Percentiles rank a stretch among this genome's conserved stretches.
Conservation (phyloP, 257 asterid species). For the Ocimum tenuiflorum region DNA sequence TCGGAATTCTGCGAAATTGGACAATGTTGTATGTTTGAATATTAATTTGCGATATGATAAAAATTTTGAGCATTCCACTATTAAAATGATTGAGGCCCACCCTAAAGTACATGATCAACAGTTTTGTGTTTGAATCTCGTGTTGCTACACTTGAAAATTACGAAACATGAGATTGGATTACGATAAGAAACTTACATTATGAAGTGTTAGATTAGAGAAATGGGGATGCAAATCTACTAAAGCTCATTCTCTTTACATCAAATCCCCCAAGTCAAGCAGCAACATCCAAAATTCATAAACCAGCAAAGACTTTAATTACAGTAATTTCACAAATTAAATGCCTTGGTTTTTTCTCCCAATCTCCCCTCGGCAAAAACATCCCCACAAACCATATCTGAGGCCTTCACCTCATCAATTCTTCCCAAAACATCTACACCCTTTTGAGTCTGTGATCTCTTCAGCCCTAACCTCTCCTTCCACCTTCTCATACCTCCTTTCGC, state of each 20-base stretch:
- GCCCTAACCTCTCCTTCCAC: constrained; percentile 64
- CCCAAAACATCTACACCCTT: constrained; percentile 29
- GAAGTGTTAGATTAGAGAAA: background rate
- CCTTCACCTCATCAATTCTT: constrained; percentile 48
- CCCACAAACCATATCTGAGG: constrained; percentile 17
- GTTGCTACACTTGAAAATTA: too few species aligned
- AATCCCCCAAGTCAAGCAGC: background rate
- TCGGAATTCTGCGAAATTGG: background rate
- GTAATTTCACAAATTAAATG: background rate
- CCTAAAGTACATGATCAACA: background rate
- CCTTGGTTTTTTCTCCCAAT: background rate
- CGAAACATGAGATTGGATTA: background rate
- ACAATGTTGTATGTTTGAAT: background rate
- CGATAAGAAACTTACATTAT: background rate
- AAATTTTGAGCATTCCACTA: too few species aligned
- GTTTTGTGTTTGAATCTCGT: background rate
- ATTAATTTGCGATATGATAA: too few species aligned
- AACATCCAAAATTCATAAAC: background rate
- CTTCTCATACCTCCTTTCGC: constrained; percentile 32
- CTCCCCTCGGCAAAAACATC: constrained; percentile 24
- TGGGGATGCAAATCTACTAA: background rate
- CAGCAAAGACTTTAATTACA: background rate
- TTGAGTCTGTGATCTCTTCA: constrained; percentile 41
- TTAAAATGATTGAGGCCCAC: too few species aligned
- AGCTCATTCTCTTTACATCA: background rate